Evolutionary conservation across 495 filamentous ascomycete genomes (phyloP).

Genomic region (Ascobolus immersus): DNA sequence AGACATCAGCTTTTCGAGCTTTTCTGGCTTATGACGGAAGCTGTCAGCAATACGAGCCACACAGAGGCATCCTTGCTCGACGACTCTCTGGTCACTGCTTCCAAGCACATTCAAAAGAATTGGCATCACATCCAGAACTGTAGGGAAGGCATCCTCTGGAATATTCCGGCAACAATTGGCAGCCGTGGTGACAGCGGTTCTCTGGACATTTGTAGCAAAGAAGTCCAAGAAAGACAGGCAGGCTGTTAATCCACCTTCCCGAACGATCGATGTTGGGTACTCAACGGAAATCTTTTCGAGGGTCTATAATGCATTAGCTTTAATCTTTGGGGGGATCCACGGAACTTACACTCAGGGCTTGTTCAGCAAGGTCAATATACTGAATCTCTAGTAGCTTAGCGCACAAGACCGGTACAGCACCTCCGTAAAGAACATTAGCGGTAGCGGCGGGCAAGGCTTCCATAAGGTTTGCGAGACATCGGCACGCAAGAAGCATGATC

Average conservation of each 20-base stretch:
- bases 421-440: constrained; percentile 85
- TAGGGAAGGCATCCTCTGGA: constrained; percentile 70
- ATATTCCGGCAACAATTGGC: constrained; percentile 96
- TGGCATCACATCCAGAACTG: constrained; percentile 82
- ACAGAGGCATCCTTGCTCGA: constrained; percentile 88
- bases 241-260: constrained; percentile 80
- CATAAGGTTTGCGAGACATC: constrained; percentile 93
- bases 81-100: constrained; percentile 85
- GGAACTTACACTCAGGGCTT: constrained; percentile 56
- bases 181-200: constrained; percentile 86
- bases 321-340: neutral
- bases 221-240: constrained; percentile 91
- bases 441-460: constrained; percentile 81
- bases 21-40: constrained; percentile 64
- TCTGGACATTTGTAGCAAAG: constrained; percentile 88
- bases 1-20: constrained; percentile 76
- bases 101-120: constrained; percentile 68
- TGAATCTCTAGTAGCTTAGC: constrained; percentile 82
- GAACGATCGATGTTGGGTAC: constrained; percentile 84
- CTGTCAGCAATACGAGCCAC: constrained; percentile 94
- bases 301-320: constrained; percentile 29
- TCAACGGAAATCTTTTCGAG: constrained; percentile 94
- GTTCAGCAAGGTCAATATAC: constrained; percentile 92
- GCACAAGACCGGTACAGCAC: constrained; percentile 81
- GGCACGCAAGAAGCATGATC: constrained; percentile 91